Base-by-base conservation (phyloP, 2,329 filamentous ascomycete species). In the Mycogone perniciosa region DNA sequence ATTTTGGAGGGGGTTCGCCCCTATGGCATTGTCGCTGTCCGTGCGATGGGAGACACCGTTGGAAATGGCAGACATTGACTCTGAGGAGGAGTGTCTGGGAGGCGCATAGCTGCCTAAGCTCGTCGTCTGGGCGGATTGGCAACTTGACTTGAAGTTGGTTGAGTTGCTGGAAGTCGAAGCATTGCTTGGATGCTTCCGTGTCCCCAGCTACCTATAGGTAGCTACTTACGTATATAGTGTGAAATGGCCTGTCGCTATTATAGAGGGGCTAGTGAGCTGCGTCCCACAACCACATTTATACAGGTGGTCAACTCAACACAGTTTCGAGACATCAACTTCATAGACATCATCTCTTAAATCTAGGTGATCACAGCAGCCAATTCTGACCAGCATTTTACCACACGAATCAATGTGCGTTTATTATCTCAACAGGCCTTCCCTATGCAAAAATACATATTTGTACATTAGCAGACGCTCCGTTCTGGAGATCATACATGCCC, bases 1-100 rank as follows among this genome's bases (percentile, higher is more conserved):
- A 72, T 85, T 80, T 71, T 82, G 82, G 63, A 93, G 76, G 62
- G 57, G 47, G 54, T 57, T 31, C 48, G 63, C 52, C 58, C 57
- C 60, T 53, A 62, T 56, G 51, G 53, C 56, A 60, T 68, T 62
- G 60, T 52, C 60, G 60, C 54, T 61, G 55, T 59, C 55, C 52
- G 51, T 54, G 60, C 60, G 61, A 62, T 65, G 62, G 56, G 61
- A 63, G 60, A 67, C 68, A 69, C 74, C 72, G 67, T 75, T 75
- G 54, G 67, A 58, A 57, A 70, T 65, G 61, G 68, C 63, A 64
- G 74, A 75, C 75, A 77, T 77, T 71, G 72, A 67, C 65, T 62
- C 59, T 60, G 60, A 60, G 61, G 60, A 60, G 61, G 62, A 64
- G 65, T 63, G 61, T 64, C 65, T 57, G 59, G 62, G 60, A 64